Evolutionary conservation across 352 stramenopile species (phyloP).

Genomic region (Phytopythium montanum): DNA sequence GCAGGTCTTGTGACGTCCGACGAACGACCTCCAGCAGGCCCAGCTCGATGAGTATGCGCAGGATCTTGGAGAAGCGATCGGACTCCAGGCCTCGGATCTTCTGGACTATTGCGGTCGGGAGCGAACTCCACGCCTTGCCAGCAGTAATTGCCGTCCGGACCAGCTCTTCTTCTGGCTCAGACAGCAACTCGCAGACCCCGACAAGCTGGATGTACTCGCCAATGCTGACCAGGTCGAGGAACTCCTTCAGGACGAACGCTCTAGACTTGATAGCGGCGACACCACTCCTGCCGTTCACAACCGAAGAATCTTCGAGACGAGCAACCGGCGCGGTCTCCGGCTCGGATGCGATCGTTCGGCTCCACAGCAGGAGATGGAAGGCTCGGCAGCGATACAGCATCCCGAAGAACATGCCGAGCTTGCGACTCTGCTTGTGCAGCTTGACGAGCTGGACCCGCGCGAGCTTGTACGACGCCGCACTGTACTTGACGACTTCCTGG

Average conservation of each 20-base stretch:
- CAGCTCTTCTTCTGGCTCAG: constrained; percentile 52
- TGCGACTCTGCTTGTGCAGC: constrained; percentile 66
- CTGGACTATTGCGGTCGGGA: constrained; percentile 30
- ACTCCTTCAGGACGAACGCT: constrained; percentile 64
- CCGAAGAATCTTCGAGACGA: not conserved
- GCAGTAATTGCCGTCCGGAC: constrained; percentile 41
- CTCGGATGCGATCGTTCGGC: constrained; percentile 20
- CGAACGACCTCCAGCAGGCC: constrained; percentile 50
- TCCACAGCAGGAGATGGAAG: constrained; percentile 67
- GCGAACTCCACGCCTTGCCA: constrained; percentile 41
- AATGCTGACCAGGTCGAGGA: constrained; percentile 59
- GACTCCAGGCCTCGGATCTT: constrained; percentile 71
- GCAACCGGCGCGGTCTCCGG: not conserved
- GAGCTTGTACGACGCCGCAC: constrained; percentile 56
- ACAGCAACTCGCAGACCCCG: constrained; percentile 59
- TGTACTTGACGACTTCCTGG: constrained; percentile 67
- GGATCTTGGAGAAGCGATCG: constrained; percentile 64
- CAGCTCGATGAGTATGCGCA: constrained; percentile 71
- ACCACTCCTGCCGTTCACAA: not conserved
- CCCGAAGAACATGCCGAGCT: constrained; percentile 70
- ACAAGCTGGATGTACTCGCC: constrained; percentile 76
- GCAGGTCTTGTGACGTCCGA: constrained; percentile 48
- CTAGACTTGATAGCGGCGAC: not conserved
- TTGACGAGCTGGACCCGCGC: constrained; percentile 51
- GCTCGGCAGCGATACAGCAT: constrained; percentile 63